A percentile compares a stretch with the other conserved stretches of the same genome.
Conservation (phyloP, 768 basidiomycete genomes). For the Termitomyces sp. region DNA sequence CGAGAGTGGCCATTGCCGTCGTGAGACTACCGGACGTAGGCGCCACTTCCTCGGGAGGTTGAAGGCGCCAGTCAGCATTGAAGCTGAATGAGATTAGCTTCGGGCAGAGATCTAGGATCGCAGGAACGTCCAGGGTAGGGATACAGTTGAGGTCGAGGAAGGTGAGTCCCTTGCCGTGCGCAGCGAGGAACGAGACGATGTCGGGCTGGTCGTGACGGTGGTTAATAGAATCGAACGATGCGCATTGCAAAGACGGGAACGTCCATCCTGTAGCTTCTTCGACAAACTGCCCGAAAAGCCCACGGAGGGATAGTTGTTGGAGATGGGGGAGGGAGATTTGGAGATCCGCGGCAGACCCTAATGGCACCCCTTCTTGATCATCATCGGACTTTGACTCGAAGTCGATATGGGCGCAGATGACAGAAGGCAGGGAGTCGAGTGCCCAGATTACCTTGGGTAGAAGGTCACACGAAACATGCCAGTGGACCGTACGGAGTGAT, state of each 20-base stretch:
- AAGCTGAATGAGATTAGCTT: slow-evolving; percentile 58
- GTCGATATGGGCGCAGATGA: slow-evolving; percentile 53
- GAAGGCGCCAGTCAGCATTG: slow-evolving; percentile 65
- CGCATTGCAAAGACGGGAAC: slow-evolving; percentile 50
- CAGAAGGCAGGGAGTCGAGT: slow-evolving; percentile 50
- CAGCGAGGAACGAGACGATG: slow-evolving; percentile 47
- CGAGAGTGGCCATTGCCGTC: slow-evolving; percentile 13
- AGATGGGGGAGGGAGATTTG: slow-evolving; percentile 48
- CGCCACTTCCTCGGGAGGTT: slow-evolving; percentile 9
- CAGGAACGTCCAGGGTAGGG: slow-evolving; percentile 48
- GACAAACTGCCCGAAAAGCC: slow-evolving; percentile 56
- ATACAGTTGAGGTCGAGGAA: slow-evolving; percentile 64
- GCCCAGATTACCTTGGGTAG: slow-evolving; percentile 53
- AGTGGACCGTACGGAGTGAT: slow-evolving; percentile 46
- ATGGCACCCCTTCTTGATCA: slow-evolving; percentile 35
- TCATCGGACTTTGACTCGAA: slow-evolving; percentile 29
- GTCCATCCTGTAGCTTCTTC: slow-evolving; percentile 67
- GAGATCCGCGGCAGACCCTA: slow-evolving; percentile 59
- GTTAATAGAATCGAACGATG: slow-evolving; percentile 50
- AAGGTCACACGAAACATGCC: slow-evolving; percentile 4
- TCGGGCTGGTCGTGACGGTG: slow-evolving; percentile 51
- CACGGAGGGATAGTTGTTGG: slow-evolving; percentile 57
- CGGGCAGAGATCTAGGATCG: slow-evolving; percentile 60
- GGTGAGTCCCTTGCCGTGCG: slow-evolving; percentile 51
- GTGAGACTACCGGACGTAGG: slow-evolving; percentile 11